Base-by-base conservation (phyloP, 495 filamentous ascomycete species). In the Hypoxylon fuscum region DNA sequence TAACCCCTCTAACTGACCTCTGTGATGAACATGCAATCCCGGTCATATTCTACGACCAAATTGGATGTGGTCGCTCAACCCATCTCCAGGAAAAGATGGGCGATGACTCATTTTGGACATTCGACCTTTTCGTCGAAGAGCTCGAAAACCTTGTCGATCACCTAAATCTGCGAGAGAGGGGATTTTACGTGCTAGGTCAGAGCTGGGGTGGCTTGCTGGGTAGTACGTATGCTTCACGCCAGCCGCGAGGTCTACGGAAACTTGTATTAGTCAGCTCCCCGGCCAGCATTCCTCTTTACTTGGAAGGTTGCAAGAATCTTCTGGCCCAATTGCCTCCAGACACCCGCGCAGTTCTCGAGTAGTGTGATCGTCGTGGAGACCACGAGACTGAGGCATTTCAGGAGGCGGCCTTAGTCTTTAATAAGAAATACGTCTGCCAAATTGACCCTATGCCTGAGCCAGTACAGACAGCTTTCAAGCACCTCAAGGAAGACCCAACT, bases 41-140 rank as follows among this genome's bases (percentile, higher is more conserved):
- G 6, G 69, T 82, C 15, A 63, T 85, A 14, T 50, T 83, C 56
- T 85, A 85, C 63, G 80, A 83, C 61, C 81, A 83, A 49, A 54
- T 83, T 55, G 79, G 80, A 21, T 78, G 76, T 63, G 81, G 80
- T 10, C 41, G 62, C 7, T 78, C 73, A 37, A 82, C 81, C 0
- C 79, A 74, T 48, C 68, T 82, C 15, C 71, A 47, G 8, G 71
- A 79, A n/a, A 78, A 74, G 44, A 59, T 38, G 3, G 74, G 73
- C 31, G 75, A 79, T 45, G 59, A n/a, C n/a, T n/a, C n/a, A n/a
- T n/a, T n/a, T n/a, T n/a, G n/a, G n/a, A n/a, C n/a, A n/a, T n/a
- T n/a, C n/a, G n/a, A n/a, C n/a, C n/a, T n/a, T n/a, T n/a, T n/a
- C n/a, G n/a, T n/a, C n/a, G n/a, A n/a, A n/a, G 81, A 85, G 66